Evolutionary conservation across 495 filamentous ascomycete species (phyloP), one percentile per base, ranked within the genome.

Genomic region (Aspergillus mulundensis): DNA sequence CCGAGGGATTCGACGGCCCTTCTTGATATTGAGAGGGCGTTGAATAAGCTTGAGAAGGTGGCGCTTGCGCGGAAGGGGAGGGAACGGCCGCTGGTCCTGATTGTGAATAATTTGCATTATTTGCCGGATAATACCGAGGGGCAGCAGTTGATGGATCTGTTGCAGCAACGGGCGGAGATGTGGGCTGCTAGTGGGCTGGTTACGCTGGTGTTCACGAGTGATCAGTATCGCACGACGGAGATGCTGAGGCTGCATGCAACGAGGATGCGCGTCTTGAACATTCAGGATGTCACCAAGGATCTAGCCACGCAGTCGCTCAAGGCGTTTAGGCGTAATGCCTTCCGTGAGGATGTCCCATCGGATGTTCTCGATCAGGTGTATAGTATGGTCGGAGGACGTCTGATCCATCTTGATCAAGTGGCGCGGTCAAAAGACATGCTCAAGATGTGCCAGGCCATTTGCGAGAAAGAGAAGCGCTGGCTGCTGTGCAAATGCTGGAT

Each of bases 191-290:
- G 85, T 25, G 90, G 89, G 54, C 78, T 98, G 1, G 86, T 92
- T 7, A 97, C 93, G 1, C 54, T 38, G 70, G 83, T 98, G 5
- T 86, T 97, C 62, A 96, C 95, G 69, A 89, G 83, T 53, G 94
- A 98, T 62, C 92, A 97, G 64, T 98, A 96, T 67, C 97, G 94
- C 93, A 87, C 97, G 1, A 97, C 96, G 61, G 94, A 98, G 69
- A 80, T 90, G 21, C 70, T 98, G 48, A 95, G 96, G 73, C 84
- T 88, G 64, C 84, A 95, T 57, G 87, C 90, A 2, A 93, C 89
- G 18, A 82, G 94, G 11, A 90, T 98, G 89, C 90, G 95, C 56
- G 85, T 97, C 14, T 84, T 94, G 24, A 81, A 89, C 3, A 82
- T 98, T 19, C 70, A 77, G 5, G 94, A 98, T 71, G 73, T 98